Evolutionary conservation across 805 yeast genomes (phyloP), one percentile per base, ranked within the genome.

Genomic region (Candida nitratophila): DNA sequence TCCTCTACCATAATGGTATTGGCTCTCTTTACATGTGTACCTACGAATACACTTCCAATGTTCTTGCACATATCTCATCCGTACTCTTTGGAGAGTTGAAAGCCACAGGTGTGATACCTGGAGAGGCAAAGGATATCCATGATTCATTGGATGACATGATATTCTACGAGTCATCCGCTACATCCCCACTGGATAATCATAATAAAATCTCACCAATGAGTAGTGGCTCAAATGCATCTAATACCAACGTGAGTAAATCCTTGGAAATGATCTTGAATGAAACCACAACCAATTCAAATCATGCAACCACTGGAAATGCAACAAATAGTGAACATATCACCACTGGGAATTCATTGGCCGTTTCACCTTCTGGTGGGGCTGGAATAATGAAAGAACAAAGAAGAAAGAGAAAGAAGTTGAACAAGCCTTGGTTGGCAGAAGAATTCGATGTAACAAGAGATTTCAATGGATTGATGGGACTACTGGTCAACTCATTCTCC

Each of bases 21-120:
- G 80, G 79, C 1, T 70, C 78, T 40, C 71, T 79, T 1, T 79
- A 79, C 53, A 58, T 79, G 39, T 79, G 84, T 52, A 73, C 80
- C 42, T 79, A 74, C 53, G 85, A 79, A 57, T 79, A 77, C 55
- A 77, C 84, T 1, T 59, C 65, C 17, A 70, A 69, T 50, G 81
- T 74, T 2, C 59, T 79, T 37, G 65, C 69, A 27, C 70, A 76
- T 44, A 51, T 76, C 27, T 78, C 73, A 3, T 68, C 70, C 7
- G 72, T 77, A 2, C 55, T 79, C 40, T 74, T 79, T 72, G 85
- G 85, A 3, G 71, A 69, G 39, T 50, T 65, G n/a, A 60, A 60
- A 15, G 69, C 84, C 0, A 68, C 65, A 33, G 84, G 84, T 1
- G 63, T 70, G 37, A 70, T 79, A 22, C 83, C 84, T 0, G 83